A percentile compares a stretch with the other conserved stretches of the same genome.
phyloP scores from a whole-genome alignment of 306 rosid genomes.

The Abrus pulchellus region DNA sequence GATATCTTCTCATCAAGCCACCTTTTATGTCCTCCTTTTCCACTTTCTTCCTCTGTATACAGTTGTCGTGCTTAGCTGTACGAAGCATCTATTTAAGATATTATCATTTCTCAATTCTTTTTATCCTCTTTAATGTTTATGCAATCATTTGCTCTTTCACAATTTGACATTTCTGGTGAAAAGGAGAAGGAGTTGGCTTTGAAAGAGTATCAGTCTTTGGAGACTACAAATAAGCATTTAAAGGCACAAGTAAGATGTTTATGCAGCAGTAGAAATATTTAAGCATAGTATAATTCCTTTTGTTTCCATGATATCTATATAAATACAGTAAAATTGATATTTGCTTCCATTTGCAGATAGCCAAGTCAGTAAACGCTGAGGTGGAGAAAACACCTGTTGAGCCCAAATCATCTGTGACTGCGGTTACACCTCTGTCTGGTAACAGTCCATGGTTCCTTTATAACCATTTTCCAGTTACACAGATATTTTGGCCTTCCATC shows the following conservation, averaged over 20 bases:
- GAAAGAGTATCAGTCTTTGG: conserved; percentile 78
- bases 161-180: conserved; percentile 53
- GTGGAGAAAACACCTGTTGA: conserved; percentile 59
- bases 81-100: conserved; percentile 32
- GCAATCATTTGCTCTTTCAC: conserved; percentile 36
- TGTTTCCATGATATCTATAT: conserved; percentile 14
- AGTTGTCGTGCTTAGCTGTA: conserved; percentile 4
- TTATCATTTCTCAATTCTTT: conserved; percentile 31
- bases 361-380: conserved; percentile 56
- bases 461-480: conserved; percentile 67
- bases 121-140: conserved; percentile 40
- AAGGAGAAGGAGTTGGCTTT: conserved; percentile 87
- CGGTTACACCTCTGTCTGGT: conserved; percentile 53
- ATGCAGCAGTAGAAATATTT: conserved; percentile 32
- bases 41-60: conserved; percentile 14
- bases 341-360: conserved; percentile 66
- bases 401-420: conserved; percentile 54
- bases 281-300: conserved; percentile 22
- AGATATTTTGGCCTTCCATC: conserved; percentile 80
- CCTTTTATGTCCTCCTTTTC: conserved; percentile 33
- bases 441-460: conserved; percentile 69
- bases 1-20: conserved; percentile 34
- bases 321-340: conserved; percentile 24
- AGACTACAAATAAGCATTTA: conserved; percentile 76
- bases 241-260: conserved; percentile 75